A percentile compares a stretch with the other conserved stretches of the same genome.
phyloP scores from a whole-genome alignment of 1,284 basidiomycete species.

The Cerioporus squamosus region DNA sequence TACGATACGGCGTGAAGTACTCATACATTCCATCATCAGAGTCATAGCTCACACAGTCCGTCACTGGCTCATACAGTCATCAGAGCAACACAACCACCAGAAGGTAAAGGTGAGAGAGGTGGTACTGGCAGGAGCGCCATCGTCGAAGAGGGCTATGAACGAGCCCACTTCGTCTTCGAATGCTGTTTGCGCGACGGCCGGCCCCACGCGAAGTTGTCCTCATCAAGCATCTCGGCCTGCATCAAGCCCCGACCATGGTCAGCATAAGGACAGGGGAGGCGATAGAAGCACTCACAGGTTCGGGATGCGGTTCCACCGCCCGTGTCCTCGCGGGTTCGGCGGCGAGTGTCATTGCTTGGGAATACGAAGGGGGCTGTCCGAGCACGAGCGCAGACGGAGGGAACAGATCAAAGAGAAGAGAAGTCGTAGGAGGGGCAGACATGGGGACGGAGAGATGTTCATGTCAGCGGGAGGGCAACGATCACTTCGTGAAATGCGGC shows the following conservation, averaged over 20 bases:
- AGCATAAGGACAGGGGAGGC: not conserved
- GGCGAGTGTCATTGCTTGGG: not conserved
- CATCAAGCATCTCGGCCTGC: conserved; percentile 32
- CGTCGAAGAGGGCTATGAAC: not conserved
- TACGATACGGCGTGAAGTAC: too few relatives aligned
- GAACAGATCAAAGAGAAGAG: not conserved
- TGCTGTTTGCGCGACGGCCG: conserved; percentile 13
- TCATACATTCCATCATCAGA: too few relatives aligned
- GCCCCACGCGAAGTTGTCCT: conserved; percentile 32
- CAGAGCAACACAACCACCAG: too few relatives aligned
- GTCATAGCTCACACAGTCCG: too few relatives aligned
- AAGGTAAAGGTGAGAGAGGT: too few relatives aligned
- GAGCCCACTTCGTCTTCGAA: not conserved
- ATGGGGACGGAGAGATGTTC: not conserved
- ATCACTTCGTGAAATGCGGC: not conserved
- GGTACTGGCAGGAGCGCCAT: not conserved
- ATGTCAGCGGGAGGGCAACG: not conserved
- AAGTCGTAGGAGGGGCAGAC: not conserved
- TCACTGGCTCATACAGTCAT: too few relatives aligned
- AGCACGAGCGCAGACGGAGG: not conserved
- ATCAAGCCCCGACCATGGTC: not conserved
- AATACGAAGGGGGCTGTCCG: not conserved
- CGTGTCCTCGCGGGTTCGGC: not conserved
- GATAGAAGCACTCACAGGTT: conserved; percentile 4
- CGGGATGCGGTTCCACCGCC: not conserved